Base-by-base conservation (phyloP, 257 asterid genomes). In the Ilex asprella region DNA sequence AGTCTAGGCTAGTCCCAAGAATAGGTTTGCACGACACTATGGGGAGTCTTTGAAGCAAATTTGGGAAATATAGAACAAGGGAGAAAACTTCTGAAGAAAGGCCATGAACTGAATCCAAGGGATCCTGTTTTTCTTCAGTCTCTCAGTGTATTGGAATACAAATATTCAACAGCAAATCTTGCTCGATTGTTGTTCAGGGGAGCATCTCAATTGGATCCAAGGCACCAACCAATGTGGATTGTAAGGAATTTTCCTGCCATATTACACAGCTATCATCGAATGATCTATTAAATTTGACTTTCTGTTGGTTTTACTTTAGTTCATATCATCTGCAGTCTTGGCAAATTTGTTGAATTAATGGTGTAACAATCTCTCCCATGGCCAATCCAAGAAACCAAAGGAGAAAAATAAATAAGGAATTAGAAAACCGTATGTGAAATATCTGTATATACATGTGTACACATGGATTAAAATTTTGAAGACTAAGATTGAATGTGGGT, bases 111-210 rank as follows among this genome's bases (percentile, higher is more conserved):
- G 63, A 92, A 92, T 70, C 95, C 91, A 39, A 80, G 97, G 73
- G 99, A 92, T 78, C 97, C 99, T 0, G 99, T 92, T 50, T 95
- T 92, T 55, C 82, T 92, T 53, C 97, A 92, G 69, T 92, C 97
- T 32, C 95, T 92, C 46, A 96, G 82, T 16, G 64, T 92, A 31
- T 66, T 92, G 69, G 99, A 92, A 64, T 92, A 85, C 76, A 82
- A 75, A 70, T 67, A 83, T 82, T 80, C 94, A 27, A 76, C 85
- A 14, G 88, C 95, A 21, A 87, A 83, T 76, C 70, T 86, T 67
- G 97, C 99, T 1, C 81, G 97, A 15, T 78, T 67, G 30, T 39
- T 92, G 79, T 92, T 92, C 73, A 79, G 65, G 70, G 73, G 85
- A 39, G 99, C 99, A 30, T 89, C 97, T 55, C 83, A 85, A 68